These are phyloP conservation scores for Rubia balearica DNA, from an alignment of 305 asterid species.

Conservation along the genomic window DNA sequence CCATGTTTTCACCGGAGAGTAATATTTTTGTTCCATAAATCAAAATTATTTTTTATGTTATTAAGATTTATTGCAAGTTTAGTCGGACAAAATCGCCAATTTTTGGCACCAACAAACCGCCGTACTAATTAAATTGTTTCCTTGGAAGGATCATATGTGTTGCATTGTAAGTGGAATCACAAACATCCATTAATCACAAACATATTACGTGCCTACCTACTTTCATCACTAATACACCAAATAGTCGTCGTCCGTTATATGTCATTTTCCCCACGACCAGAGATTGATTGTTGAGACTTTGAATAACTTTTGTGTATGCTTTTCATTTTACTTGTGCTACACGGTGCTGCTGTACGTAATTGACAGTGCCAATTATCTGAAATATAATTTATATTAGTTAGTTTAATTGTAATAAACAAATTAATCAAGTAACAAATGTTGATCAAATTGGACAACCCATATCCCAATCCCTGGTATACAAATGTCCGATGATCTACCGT, in stretches of 20 bases:
- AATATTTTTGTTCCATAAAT: no score
- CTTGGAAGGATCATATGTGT: not conserved
- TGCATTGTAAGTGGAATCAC: slow-evolving; percentile 6
- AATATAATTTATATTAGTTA: not conserved
- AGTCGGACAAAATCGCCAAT: no score
- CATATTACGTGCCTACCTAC: not conserved
- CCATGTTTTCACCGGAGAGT: no score
- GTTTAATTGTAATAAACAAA: not conserved
- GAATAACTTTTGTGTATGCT: not conserved
- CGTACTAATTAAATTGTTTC: not conserved
- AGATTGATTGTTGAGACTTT: not conserved
- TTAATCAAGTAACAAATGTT: not conserved
- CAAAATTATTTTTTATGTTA: no score
- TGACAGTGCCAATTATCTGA: not conserved
- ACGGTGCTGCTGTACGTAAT: not conserved
- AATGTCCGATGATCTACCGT: not conserved
- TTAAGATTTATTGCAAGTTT: no score
- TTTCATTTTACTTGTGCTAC: not conserved
- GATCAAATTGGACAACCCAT: not conserved
- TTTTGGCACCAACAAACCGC: no score
- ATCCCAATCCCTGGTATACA: not conserved
- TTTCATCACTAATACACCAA: not conserved
- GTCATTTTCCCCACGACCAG: not conserved
- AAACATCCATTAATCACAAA: not conserved
- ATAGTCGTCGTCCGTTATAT: not conserved